Conservation (phyloP, 345 rosid species). For the Eucalyptus polybractea region DNA sequence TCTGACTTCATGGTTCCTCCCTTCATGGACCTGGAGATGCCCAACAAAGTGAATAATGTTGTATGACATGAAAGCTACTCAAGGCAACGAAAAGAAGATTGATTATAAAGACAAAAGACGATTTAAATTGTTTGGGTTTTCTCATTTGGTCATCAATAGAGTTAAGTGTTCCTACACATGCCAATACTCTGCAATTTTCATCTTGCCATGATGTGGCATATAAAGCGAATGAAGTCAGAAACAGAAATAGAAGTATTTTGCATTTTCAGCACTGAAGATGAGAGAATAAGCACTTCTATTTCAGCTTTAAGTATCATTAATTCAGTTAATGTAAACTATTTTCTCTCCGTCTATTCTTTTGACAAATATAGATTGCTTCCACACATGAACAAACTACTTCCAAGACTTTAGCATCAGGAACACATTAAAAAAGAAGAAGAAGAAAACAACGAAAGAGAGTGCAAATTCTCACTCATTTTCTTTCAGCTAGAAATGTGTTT, state of each 20-base stretch:
- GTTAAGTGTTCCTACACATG: not conserved
- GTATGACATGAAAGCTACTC: not conserved
- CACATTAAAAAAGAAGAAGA: not conserved
- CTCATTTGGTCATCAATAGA: not conserved
- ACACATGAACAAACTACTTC: not conserved
- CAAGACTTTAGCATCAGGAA: not conserved
- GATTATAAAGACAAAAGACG: not conserved
- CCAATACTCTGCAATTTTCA: not conserved
- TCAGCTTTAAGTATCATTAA: not conserved
- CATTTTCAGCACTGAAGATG: not conserved
- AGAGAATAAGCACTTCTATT: not conserved
- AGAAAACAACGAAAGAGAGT: not conserved
- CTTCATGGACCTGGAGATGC: conserved; percentile 77
- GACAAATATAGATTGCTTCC: not conserved
- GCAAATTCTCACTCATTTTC: not conserved
- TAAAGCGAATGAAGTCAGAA: not conserved
- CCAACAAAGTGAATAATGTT: not conserved
- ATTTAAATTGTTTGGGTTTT: not conserved
- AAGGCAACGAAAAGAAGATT: not conserved
- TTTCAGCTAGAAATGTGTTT: not conserved
- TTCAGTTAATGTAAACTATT: not conserved
- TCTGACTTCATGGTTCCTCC: conserved; percentile 91
- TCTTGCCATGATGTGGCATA: not conserved
- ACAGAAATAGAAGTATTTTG: not conserved
- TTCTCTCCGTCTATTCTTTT: not conserved